Evolutionary conservation across 441 rosid genomes (phyloP).

Genomic region (Erodium texanum): DNA sequence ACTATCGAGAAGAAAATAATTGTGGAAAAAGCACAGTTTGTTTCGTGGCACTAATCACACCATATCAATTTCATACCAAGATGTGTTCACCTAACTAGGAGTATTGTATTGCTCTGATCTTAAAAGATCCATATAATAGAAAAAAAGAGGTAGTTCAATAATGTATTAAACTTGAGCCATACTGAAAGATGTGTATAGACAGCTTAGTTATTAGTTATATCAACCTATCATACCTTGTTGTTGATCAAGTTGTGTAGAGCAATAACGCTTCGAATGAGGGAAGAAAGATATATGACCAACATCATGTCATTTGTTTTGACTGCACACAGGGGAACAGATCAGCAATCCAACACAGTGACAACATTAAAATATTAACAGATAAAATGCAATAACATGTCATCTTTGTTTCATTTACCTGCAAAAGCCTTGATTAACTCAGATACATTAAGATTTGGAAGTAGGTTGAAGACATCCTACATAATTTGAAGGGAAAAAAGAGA

Average conservation of each 20-base stretch:
- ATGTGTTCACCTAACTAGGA: too few relatives aligned
- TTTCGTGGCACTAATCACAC: too few relatives aligned
- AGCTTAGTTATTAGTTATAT: too few relatives aligned
- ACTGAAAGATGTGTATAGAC: neutral
- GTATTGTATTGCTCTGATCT: too few relatives aligned
- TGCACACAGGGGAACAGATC: conserved; percentile 20
- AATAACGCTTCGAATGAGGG: conserved; percentile 51
- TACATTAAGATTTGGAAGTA: conserved; percentile 71
- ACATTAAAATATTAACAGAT: neutral
- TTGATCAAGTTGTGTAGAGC: conserved; percentile 58
- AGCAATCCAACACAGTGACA: neutral
- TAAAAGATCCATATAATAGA: too few relatives aligned
- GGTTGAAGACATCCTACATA: conserved; percentile 63
- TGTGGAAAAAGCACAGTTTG: too few relatives aligned
- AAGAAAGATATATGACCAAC: conserved; percentile 53
- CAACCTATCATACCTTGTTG: conserved; percentile 37
- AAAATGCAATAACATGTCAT: neutral
- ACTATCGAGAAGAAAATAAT: neutral
- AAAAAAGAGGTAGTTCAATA: neutral
- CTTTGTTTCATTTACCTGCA: conserved; percentile 35
- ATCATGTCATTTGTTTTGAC: conserved; percentile 66
- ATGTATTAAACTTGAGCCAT: neutral
- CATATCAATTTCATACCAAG: too few relatives aligned
- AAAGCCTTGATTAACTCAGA: conserved; percentile 69
- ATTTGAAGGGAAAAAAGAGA: conserved; percentile 2